Percentiles rank a stretch among this genome's conserved stretches.
These are phyloP conservation scores for Phaffia rhodozyma DNA, from an alignment of 1,284 basidiomycete genomes.

Conservation along the genomic window DNA sequence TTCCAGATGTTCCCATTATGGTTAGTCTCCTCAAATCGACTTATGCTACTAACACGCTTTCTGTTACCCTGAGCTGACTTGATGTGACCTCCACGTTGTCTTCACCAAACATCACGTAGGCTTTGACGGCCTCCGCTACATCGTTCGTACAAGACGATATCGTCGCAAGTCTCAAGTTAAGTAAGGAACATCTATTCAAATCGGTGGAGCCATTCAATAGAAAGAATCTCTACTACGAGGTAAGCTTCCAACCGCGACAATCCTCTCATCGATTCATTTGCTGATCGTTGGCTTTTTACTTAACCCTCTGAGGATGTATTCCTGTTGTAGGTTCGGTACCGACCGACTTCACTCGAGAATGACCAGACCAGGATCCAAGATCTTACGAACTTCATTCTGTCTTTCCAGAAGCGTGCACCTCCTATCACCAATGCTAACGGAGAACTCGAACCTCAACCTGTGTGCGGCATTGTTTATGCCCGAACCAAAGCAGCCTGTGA, in stretches of 20 bases:
- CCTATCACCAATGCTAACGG: not conserved
- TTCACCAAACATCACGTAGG: constrained; percentile 20
- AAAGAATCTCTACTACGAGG: constrained; percentile 68
- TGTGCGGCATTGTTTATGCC: constrained; percentile 72
- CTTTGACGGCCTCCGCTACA: constrained; percentile 36
- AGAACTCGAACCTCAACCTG: constrained; percentile 42
- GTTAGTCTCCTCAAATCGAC: constrained; percentile 34
- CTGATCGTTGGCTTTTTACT: constrained; percentile 59
- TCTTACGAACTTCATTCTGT: constrained; percentile 53
- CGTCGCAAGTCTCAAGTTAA: constrained; percentile 50
- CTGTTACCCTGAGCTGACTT: not conserved
- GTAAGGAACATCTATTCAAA: constrained; percentile 44
- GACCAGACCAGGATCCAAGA: constrained; percentile 45
- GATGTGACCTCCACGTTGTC: not conserved
- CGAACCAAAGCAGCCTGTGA: constrained; percentile 54
- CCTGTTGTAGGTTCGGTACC: constrained; percentile 40
- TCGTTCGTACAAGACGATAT: constrained; percentile 60
- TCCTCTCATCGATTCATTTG: constrained; percentile 47
- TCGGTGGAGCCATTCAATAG: constrained; percentile 69
- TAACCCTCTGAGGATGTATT: not conserved
- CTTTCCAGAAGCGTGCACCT: constrained; percentile 19
- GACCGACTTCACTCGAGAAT: constrained; percentile 47
- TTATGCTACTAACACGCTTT: not conserved
- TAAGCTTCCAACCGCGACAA: constrained; percentile 24
- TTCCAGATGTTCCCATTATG: constrained; percentile 64